Evolutionary conservation across 139 green algal species (phyloP).

Genomic region (Trebouxia sp.): DNA sequence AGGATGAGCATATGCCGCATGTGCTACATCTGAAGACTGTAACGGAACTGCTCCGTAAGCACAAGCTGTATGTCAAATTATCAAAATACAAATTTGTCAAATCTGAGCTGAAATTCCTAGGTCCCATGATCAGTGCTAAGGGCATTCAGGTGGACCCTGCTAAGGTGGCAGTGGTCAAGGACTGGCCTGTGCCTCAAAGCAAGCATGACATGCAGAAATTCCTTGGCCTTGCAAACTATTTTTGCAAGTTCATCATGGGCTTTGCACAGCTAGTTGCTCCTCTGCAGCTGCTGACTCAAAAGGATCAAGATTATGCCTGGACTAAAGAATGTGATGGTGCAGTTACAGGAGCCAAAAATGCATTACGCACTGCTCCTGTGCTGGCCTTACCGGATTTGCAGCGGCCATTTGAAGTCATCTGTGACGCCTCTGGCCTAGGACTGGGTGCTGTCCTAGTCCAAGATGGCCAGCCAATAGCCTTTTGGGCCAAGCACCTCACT

Average conservation of each 20-base stretch:
- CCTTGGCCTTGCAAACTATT: background rate
- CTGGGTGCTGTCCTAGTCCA: constrained; percentile 44
- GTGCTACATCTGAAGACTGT: background rate
- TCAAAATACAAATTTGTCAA: background rate
- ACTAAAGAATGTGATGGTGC: no score
- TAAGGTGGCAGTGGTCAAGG: background rate
- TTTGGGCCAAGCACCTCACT: constrained; percentile 33
- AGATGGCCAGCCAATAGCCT: constrained; percentile 28
- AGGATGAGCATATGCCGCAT: background rate
- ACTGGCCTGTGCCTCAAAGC: background rate
- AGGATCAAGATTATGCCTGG: no score
- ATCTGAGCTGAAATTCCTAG: background rate
- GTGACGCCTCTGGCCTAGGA: constrained; percentile 33
- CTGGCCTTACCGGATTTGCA: constrained; percentile 32
- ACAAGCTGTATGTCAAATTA: background rate
- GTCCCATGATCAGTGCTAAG: background rate
- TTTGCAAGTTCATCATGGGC: background rate
- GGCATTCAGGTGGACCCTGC: background rate
- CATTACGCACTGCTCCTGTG: constrained; percentile 33
- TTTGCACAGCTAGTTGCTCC: no score
- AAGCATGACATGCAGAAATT: background rate
- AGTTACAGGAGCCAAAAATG: no score
- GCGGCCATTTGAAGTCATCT: constrained; percentile 37
- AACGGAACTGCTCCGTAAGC: no score
- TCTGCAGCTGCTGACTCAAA: no score